Base-by-base conservation (phyloP, 805 yeast species). In the Blastobotrys attinorum region DNA sequence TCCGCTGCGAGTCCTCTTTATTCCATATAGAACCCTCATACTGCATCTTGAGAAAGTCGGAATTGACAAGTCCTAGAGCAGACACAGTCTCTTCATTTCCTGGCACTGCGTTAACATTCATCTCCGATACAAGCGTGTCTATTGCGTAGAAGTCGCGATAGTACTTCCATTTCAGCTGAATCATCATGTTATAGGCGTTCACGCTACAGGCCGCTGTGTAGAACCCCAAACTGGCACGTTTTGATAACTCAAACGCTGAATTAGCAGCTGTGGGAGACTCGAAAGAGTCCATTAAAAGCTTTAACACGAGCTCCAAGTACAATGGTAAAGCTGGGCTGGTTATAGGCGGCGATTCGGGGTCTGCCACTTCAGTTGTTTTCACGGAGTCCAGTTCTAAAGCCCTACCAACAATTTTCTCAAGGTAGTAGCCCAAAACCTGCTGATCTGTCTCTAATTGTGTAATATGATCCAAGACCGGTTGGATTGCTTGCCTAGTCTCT, bases 31-130 rank as follows among this genome's bases (percentile, higher is more conserved):
- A 25, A 8, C 29, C 29, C 11, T 25, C 29, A 11, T 25, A 25
- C 11, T 25, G 29, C 29, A 8, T 7, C 11, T 56, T 61, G 8
- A 46, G 40, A 13, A 55, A 55, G 20, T 56, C 60, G 1, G 57
- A 39, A 36, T 52, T 47, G 33, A 63, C 56, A 17, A 31, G 40
- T 16, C 53, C 45, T 15, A 64, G 48, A 10, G 63, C 46, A 36
- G 52, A 55, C 7, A 59, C 51, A 4, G 73, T 70, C 11, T 53
- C 58, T 3, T 56, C 40, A 42, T 64, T 59, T 3, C 69, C 64
- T 27, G 59, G 58, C 8, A 70, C 61, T 4, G 69, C 73, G 47
- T 70, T 69, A 42, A 66, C 64, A 13, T 60, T 61, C 55, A 70
- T 58, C 44, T 70, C 74, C 15, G 65, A 61, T n/a, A 66, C 54